These are phyloP conservation scores for Trichoderma sp. DNA, from an alignment of 2,329 filamentous ascomycete genomes.

Conservation along the genomic window DNA sequence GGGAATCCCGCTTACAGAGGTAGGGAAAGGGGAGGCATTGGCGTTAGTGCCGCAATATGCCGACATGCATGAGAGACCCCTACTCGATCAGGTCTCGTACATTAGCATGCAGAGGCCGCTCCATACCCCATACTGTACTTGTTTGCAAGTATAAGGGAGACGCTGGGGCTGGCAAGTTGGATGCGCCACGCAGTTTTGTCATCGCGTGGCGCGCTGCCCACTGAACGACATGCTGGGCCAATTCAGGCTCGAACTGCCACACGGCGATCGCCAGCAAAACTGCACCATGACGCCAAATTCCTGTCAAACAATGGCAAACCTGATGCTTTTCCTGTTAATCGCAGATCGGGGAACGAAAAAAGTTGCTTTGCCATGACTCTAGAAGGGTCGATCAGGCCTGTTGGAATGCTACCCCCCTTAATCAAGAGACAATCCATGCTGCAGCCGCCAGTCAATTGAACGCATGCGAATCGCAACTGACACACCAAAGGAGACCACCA, in stretches of 20 bases:
- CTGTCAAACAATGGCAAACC: conserved; percentile 9
- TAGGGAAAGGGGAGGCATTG: neutral
- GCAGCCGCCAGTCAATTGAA: conserved; percentile 6
- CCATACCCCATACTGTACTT: conserved; percentile 2
- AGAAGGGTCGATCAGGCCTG: conserved; percentile 15
- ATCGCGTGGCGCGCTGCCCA: conserved; percentile 21
- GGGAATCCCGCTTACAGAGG: conserved; percentile 17
- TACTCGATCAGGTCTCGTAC: neutral
- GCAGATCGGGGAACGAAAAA: neutral
- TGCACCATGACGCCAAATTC: conserved; percentile 20
- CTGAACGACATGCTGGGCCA: neutral
- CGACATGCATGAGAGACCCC: conserved; percentile 13
- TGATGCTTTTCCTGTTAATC: neutral
- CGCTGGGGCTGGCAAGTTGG: neutral
- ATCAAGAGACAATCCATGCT: conserved; percentile 16
- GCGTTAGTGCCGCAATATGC: conserved; percentile 15
- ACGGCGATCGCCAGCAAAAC: conserved; percentile 1
- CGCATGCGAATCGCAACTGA: conserved; percentile 19
- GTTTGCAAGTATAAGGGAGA: conserved; percentile 8
- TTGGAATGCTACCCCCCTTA: conserved; percentile 22
- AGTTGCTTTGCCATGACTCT: conserved; percentile 4
- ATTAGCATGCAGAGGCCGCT: neutral
- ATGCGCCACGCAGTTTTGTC: conserved; percentile 14
- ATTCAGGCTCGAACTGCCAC: neutral
- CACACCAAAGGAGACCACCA: conserved; percentile 20